phyloP scores from a whole-genome alignment of 208 protist species.

The Angomonas deanei region DNA sequence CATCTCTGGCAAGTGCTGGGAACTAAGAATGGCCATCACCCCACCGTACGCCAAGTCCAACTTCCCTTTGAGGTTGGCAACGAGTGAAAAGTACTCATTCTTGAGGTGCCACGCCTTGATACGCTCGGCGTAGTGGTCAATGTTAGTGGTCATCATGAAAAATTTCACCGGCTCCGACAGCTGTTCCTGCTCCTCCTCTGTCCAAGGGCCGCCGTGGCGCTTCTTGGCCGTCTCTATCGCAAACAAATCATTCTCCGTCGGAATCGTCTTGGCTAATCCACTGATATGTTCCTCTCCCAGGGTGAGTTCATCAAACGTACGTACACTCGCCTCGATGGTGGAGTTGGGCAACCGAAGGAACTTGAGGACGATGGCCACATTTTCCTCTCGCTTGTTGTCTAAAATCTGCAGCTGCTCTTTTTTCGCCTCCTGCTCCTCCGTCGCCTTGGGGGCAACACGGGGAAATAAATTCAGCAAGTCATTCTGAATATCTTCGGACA shows the following conservation, averaged over 20 bases:
- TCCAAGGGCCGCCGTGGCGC: constrained; percentile 34
- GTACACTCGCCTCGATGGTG: constrained; percentile 62
- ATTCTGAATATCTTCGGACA: constrained; percentile 8
- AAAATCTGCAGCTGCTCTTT: constrained; percentile 23
- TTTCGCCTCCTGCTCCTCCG: constrained; percentile 12
- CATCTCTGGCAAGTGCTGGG: constrained; percentile 44
- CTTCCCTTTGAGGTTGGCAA: constrained; percentile 58
- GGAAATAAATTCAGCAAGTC: constrained; percentile 24
- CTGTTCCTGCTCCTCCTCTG: constrained; percentile 34
- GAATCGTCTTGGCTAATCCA: constrained; percentile 64
- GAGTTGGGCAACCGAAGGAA: constrained; percentile 75
- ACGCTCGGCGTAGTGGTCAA: constrained; percentile 63
- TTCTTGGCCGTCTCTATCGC: constrained; percentile 33
- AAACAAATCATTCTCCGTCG: constrained; percentile 44
- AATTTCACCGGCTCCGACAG: constrained; percentile 51
- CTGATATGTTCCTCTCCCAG: constrained; percentile 62
- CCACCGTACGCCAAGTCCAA: constrained; percentile 26
- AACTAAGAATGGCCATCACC: constrained; percentile 35
- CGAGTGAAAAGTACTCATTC: constrained; percentile 31
- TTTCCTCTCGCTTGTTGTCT: constrained; percentile 49
- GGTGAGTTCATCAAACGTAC: constrained; percentile 69
- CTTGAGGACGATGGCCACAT: constrained; percentile 71
- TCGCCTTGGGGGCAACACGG: constrained; percentile 3
- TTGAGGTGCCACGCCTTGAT: constrained; percentile 72
- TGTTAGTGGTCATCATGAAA: constrained; percentile 67